These are phyloP conservation scores for Pseudoneurospora amorphoporcata DNA, from an alignment of 495 filamentous ascomycete genomes.

Conservation along the genomic window DNA sequence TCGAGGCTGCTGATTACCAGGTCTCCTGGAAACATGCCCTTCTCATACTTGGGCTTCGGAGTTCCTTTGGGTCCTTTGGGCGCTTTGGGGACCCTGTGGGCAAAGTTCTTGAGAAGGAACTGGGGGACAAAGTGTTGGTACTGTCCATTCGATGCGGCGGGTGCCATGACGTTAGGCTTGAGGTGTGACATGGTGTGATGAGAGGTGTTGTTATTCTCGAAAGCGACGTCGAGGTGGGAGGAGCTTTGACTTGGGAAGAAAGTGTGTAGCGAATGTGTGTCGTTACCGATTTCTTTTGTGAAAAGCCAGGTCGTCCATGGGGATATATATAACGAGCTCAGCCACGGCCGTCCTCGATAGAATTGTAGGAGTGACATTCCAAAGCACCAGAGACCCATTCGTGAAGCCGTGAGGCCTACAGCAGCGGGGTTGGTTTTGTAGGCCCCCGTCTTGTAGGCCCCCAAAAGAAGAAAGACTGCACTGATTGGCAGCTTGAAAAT, in stretches of 20 bases:
- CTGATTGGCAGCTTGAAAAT: not conserved
- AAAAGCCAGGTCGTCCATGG: not conserved
- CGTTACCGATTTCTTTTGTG: not conserved
- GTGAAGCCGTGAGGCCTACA: not conserved
- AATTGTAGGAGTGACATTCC: not conserved
- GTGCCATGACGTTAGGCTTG: not conserved
- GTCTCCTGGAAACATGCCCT: slow-evolving; percentile 15
- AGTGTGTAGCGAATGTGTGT: not conserved
- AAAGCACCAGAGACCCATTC: not conserved
- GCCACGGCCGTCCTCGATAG: not conserved
- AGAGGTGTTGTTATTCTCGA: not conserved
- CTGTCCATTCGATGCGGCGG: slow-evolving; percentile 5
- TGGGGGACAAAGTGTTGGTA: slow-evolving; percentile 42
- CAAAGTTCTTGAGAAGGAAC: slow-evolving; percentile 37
- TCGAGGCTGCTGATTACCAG: slow-evolving; percentile 16
- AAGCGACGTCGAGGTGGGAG: not conserved
- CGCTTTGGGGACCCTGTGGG: slow-evolving; percentile 7
- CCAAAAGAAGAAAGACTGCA: not conserved
- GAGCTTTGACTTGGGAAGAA: not conserved
- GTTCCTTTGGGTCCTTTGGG: not conserved
- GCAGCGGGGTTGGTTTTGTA: not conserved
- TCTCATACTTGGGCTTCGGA: slow-evolving; percentile 9
- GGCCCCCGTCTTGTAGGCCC: not conserved
- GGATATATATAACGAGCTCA: not conserved
- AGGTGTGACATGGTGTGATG: not conserved